These are phyloP conservation scores for Tuber calosporum DNA, from an alignment of 495 filamentous ascomycete genomes.

Conservation along the genomic window DNA sequence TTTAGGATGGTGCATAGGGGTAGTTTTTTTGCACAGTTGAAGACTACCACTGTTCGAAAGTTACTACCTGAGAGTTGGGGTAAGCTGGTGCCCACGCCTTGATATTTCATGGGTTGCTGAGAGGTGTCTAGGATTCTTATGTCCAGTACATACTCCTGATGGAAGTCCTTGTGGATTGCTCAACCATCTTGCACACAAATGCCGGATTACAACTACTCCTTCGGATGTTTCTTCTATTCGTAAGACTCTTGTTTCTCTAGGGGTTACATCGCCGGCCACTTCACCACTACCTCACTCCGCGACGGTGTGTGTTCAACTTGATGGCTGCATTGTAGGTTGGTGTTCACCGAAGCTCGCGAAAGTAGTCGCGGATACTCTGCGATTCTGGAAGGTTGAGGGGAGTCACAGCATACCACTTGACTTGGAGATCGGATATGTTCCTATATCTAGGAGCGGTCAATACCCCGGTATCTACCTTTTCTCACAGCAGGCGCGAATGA, in stretches of 20 bases:
- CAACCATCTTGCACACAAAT: slow-evolving; percentile 94
- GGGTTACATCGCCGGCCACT: slow-evolving; percentile 55
- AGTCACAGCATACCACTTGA: slow-evolving; percentile 73
- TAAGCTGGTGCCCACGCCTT: slow-evolving; percentile 13
- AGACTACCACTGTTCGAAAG: slow-evolving; percentile 94
- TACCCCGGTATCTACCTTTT: slow-evolving; percentile 95
- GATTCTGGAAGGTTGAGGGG: slow-evolving; percentile 93
- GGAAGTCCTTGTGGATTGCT: slow-evolving; percentile 88
- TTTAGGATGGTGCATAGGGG: slow-evolving; percentile 99
- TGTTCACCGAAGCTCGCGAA: slow-evolving; percentile 75
- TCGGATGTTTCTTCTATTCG: slow-evolving; percentile 67
- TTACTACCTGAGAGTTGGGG: slow-evolving; percentile 94
- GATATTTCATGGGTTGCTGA: slow-evolving; percentile 9
- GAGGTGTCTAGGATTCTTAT: slow-evolving; percentile 58
- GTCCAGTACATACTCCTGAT: slow-evolving; percentile 95
- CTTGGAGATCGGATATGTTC: slow-evolving; percentile 87
- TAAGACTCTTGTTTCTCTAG: slow-evolving; percentile 64
- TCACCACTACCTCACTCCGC: slow-evolving; percentile 69
- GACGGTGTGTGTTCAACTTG: slow-evolving; percentile 78
- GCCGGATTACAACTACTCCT: slow-evolving; percentile 68
- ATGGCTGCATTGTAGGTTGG: slow-evolving; percentile 83
- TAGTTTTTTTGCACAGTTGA: slow-evolving; percentile 95
- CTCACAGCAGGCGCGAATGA: slow-evolving; percentile 75
- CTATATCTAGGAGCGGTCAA: slow-evolving; percentile 76
- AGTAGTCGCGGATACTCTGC: slow-evolving; percentile 69